Base-by-base conservation (phyloP, 2,329 filamentous ascomycete genomes). In the Penicillium sp. region DNA sequence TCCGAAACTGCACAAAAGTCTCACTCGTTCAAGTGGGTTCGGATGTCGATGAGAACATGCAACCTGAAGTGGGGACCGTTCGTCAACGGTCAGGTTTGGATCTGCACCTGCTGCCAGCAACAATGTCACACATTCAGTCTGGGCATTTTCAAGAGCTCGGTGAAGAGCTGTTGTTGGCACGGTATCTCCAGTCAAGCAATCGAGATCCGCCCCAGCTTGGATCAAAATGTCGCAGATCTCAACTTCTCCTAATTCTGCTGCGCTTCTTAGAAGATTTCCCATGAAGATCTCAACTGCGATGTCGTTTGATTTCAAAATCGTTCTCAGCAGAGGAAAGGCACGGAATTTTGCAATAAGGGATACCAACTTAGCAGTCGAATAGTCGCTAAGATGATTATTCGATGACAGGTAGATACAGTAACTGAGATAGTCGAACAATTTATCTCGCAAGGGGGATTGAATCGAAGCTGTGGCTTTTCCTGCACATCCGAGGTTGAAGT, bases 231-330 rank as follows among this genome's bases (percentile, higher is more conserved):
- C 52, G 25, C 48, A 61, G 25, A 66, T 58, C 33, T 67, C 60
- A n/a, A 57, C 35, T 30, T 63, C 59, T 26, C 65, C 64, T 28
- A 65, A 42, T 19, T 37, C 55, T 56, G 61, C 62, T 14, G 66
- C 65, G 59, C 65, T 65, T 11, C 40, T 53, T 19, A 67, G 57
- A 13, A 62, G 57, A 35, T 63, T 65, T 38, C 55, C 59, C 58
- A 62, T 62, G 53, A 67, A 67, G 53, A 63, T 63, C 46, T 65
- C 63, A 16, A 55, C 57, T 14, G 66, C 57, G n/a, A 55, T 60
- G 38, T 49, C 55, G 25, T 52, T 62, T 42, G 62, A 57, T 37
- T 63, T 57, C 37, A 65, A 58, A 19, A 68, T 53, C 14, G 54
- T 53, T 51, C 48, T 59, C 13, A 62, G 48, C 6, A 60, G 33